Evolutionary conservation across 2,329 filamentous ascomycete species (phyloP).

Genomic region (Cytospora leucostoma): DNA sequence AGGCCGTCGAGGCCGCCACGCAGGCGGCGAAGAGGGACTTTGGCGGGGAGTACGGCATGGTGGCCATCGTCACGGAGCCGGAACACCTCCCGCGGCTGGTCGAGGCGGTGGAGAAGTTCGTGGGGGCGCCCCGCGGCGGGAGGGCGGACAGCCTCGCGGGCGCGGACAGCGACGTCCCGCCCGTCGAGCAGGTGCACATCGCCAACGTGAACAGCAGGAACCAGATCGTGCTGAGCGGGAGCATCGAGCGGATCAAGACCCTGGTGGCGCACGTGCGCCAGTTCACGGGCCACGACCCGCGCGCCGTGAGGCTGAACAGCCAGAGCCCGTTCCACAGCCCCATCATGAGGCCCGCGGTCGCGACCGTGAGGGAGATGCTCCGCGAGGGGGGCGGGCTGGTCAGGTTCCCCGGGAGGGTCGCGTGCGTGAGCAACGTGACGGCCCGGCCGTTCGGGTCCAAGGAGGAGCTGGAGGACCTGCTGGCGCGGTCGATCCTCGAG

Average conservation of each 20-base stretch:
- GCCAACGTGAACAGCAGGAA: constrained; percentile 96
- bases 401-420: constrained; percentile 71
- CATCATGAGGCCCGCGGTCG: constrained; percentile 83
- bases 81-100: constrained; percentile 71
- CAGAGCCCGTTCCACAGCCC: constrained; percentile 91
- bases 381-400: constrained; percentile 63
- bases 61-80: constrained; percentile 86
- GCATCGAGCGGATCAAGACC: constrained; percentile 77
- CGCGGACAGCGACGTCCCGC: constrained; percentile 68
- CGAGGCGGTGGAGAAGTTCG: constrained; percentile 74
- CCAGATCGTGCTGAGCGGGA: constrained; percentile 91
- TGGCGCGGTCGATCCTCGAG: constrained; percentile 83
- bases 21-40: constrained; percentile 63
- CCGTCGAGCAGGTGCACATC: constrained; percentile 84
- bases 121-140: constrained; percentile 63
- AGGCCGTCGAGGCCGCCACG: constrained; percentile 81
- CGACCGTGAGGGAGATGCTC: constrained; percentile 70
- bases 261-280: constrained; percentile 83
- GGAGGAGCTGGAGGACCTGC: constrained; percentile 73
- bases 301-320: constrained; percentile 82
- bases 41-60: constrained; percentile 89
- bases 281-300: constrained; percentile 87
- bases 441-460: constrained; percentile 74
- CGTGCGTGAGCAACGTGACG: constrained; percentile 84
- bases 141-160: constrained; percentile 53